A percentile compares a stretch with the other conserved stretches of the same genome.
These are phyloP conservation scores for Solanum bulbocastanum DNA, from an alignment of 257 asterid genomes.

Conservation along the genomic window DNA sequence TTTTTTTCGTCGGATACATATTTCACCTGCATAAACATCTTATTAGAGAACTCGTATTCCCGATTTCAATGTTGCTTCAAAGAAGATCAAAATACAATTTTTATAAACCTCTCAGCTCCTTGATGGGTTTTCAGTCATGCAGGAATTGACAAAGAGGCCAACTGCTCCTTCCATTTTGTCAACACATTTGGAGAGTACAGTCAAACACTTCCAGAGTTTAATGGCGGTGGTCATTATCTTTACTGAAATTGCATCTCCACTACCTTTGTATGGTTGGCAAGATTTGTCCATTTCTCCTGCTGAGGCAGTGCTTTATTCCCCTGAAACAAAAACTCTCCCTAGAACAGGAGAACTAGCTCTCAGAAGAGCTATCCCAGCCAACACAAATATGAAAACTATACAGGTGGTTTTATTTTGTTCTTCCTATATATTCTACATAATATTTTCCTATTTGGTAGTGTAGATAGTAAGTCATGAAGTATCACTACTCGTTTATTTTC, in stretches of 20 bases:
- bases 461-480: neutral
- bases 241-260: slow-evolving; percentile 59
- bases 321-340: slow-evolving; percentile 78
- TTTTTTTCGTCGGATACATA: neutral
- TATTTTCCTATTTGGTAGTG: neutral
- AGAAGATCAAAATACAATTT: neutral
- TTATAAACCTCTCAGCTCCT: slow-evolving; percentile 4
- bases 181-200: slow-evolving; percentile 22
- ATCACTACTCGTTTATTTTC: neutral
- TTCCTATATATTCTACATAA: neutral
- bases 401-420: slow-evolving; percentile 33
- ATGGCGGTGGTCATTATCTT: slow-evolving; percentile 40
- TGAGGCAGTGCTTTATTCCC: slow-evolving; percentile 91
- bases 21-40: neutral
- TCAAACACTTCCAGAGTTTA: slow-evolving; percentile 38
- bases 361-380: slow-evolving; percentile 96
- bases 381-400: slow-evolving; percentile 85
- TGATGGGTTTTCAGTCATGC: slow-evolving; percentile 22
- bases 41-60: neutral
- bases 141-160: slow-evolving; percentile 33
- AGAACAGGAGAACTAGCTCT: slow-evolving; percentile 95
- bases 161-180: slow-evolving; percentile 10
- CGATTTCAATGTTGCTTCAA: neutral
- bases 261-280: slow-evolving; percentile 36
- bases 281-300: slow-evolving; percentile 49